phyloP scores from a whole-genome alignment of 1,284 basidiomycete species.

The Phylloboletellus chloephorus region DNA sequence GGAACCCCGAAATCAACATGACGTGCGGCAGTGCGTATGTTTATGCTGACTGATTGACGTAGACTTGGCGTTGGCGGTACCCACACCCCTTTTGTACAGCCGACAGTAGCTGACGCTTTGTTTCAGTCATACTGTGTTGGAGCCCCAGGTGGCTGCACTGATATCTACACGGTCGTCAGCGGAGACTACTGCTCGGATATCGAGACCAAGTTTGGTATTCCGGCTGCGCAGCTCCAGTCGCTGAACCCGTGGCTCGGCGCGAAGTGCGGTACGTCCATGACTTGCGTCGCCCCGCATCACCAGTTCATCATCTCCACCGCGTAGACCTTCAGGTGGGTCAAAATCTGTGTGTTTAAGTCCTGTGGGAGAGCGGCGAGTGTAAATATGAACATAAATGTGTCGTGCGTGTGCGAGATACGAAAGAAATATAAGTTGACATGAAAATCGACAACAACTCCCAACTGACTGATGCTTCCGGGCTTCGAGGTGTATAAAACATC shows the following conservation, averaged over 20 bases:
- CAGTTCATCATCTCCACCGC: too few relatives aligned
- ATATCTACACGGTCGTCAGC: slow-evolving; percentile 2
- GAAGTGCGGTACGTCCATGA: neutral
- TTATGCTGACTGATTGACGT: neutral
- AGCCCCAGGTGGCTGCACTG: neutral
- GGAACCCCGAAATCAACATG: slow-evolving; percentile 2
- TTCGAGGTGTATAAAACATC: too few relatives aligned
- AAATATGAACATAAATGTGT: too few relatives aligned
- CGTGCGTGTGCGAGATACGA: too few relatives aligned
- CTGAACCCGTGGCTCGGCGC: slow-evolving; percentile 3
- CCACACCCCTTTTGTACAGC: neutral
- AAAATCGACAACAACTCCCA: too few relatives aligned
- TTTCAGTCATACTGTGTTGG: slow-evolving; percentile 4
- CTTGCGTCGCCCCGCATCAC: too few relatives aligned
- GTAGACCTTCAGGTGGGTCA: slow-evolving; percentile 2
- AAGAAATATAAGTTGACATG: too few relatives aligned
- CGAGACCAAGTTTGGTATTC: neutral
- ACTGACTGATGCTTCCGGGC: too few relatives aligned
- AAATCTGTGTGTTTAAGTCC: slow-evolving; percentile 1
- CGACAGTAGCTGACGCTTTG: neutral
- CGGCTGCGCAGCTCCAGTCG: neutral
- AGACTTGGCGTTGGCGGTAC: slow-evolving; percentile 2
- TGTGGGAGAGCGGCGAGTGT: too few relatives aligned
- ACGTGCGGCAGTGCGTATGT: neutral
- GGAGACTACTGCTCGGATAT: slow-evolving; percentile 1